Percentiles rank a stretch among this genome's conserved stretches.
phyloP scores from a whole-genome alignment of 83 land plant species.

The Picea abies region DNA sequence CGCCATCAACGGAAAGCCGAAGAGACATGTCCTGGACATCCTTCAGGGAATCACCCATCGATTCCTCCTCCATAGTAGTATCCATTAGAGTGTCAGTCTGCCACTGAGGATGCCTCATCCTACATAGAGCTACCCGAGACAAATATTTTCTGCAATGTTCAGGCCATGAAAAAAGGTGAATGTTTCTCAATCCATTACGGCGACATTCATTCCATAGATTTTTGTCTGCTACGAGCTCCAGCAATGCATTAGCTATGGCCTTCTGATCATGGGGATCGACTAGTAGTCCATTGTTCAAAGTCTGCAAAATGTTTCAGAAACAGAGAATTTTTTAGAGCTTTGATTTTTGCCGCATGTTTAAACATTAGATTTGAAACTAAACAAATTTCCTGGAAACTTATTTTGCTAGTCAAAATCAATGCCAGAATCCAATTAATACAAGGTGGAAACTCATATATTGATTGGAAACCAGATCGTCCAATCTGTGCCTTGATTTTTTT shows the following conservation, averaged over 20 bases:
- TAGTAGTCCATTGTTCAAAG: constrained; percentile 71
- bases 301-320: constrained; percentile 30
- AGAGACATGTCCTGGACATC: constrained; percentile 91
- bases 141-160: constrained; percentile 84
- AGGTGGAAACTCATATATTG: neutral
- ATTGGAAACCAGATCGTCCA: neutral
- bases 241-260: constrained; percentile 75
- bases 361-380: neutral
- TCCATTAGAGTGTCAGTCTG: constrained; percentile 68
- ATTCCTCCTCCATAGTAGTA: constrained; percentile 54
- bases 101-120: constrained; percentile 98
- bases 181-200: constrained; percentile 69
- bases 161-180: constrained; percentile 85
- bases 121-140: constrained; percentile 81
- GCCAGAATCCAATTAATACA: no score
- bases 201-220: constrained; percentile 70
- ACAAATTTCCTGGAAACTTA: neutral
- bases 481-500: neutral
- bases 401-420: no score
- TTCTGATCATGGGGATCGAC: constrained; percentile 81
- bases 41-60: constrained; percentile 78
- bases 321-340: neutral
- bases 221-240: constrained; percentile 75
- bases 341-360: neutral
- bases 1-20: constrained; percentile 82